Conservation (phyloP, 495 filamentous ascomycete genomes). For the Xylaria flabelliformis region DNA sequence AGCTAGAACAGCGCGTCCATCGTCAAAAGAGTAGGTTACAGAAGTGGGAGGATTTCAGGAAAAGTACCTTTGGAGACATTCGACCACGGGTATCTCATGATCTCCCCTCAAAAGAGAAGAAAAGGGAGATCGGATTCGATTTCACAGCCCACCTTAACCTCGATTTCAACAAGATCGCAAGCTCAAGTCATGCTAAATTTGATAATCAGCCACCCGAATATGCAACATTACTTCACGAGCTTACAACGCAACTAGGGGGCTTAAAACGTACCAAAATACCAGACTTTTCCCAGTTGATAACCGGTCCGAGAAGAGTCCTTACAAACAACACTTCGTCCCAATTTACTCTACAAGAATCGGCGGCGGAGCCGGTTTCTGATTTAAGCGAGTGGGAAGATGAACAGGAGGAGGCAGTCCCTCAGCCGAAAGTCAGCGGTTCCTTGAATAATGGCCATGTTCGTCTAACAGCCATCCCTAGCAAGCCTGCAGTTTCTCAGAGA, state of each 20-base stretch:
- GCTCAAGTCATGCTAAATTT: constrained; percentile 14
- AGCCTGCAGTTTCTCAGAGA: not conserved
- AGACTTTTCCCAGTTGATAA: constrained; percentile 33
- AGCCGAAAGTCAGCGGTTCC: constrained; percentile 17
- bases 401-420: constrained; percentile 33
- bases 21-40: constrained; percentile 68
- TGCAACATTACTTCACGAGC: constrained; percentile 46
- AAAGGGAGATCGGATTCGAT: constrained; percentile 49
- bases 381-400: constrained; percentile 54
- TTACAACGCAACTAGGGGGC: constrained; percentile 50
- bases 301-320: constrained; percentile 19
- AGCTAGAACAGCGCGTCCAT: constrained; percentile 66
- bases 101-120: constrained; percentile 28
- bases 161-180: constrained; percentile 29
- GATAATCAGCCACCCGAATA: constrained; percentile 47
- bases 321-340: constrained; percentile 17
- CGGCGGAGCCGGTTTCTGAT: constrained; percentile 50
- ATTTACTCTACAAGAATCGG: constrained; percentile 22
- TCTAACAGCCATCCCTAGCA: constrained; percentile 19
- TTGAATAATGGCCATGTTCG: constrained; percentile 4
- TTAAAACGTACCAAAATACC: constrained; percentile 34
- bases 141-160: constrained; percentile 56
- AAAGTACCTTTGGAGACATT: constrained; percentile 49
- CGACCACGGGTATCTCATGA: constrained; percentile 29
- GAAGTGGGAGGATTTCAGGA: constrained; percentile 75